A percentile compares a stretch with the other conserved stretches of the same genome.
Conservation (phyloP, 2,329 filamentous ascomycete genomes). For the Penicillium sp. region DNA sequence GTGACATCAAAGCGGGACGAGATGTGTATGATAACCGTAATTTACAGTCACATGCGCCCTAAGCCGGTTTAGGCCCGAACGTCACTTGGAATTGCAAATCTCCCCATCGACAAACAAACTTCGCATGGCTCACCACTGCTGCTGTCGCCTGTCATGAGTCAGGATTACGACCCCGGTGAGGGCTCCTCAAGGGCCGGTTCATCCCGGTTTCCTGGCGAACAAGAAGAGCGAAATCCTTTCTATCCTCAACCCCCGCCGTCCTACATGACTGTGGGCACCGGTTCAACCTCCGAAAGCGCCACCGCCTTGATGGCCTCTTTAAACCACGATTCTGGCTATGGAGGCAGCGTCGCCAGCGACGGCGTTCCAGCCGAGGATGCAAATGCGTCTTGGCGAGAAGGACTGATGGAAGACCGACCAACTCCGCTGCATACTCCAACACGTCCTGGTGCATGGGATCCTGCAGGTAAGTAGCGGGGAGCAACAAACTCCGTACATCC, state of each 20-base stretch:
- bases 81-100: slow-evolving; percentile 21
- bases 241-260: slow-evolving; percentile 46
- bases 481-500: background rate
- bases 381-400: slow-evolving; percentile 50
- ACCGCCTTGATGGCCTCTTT: slow-evolving; percentile 73
- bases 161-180: slow-evolving; percentile 37
- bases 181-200: slow-evolving; percentile 36
- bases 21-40: slow-evolving; percentile 11
- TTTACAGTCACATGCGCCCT: slow-evolving; percentile 24
- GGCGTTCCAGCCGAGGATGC: slow-evolving; percentile 44
- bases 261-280: slow-evolving; percentile 85
- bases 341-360: slow-evolving; percentile 67
- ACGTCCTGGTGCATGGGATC: slow-evolving; percentile 44
- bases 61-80: slow-evolving; percentile 21
- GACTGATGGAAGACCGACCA: slow-evolving; percentile 52
- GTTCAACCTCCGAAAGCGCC: slow-evolving; percentile 74
- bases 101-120: slow-evolving; percentile 18
- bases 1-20: slow-evolving; percentile 26
- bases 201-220: slow-evolving; percentile 27
- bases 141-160: slow-evolving; percentile 35
- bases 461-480: slow-evolving; percentile 39
- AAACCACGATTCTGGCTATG: slow-evolving; percentile 87
- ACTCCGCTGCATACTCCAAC: slow-evolving; percentile 53
- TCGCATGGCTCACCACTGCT: slow-evolving; percentile 15
- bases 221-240: slow-evolving; percentile 27